Conservation (phyloP, 2,329 filamentous ascomycete species). For the Pseudomassariella vexata region DNA sequence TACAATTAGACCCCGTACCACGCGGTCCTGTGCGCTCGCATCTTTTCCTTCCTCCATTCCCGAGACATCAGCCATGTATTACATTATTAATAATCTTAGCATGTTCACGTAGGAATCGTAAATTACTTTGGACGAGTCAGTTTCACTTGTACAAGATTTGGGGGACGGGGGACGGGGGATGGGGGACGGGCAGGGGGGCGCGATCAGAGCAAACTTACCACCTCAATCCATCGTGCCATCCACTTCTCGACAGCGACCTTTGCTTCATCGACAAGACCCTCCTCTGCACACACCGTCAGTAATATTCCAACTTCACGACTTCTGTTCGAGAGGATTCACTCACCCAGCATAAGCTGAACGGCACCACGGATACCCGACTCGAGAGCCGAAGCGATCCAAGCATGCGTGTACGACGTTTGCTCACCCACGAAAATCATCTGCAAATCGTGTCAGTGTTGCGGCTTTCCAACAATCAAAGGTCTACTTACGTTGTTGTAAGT, state of each 20-base stretch:
- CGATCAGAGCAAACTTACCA: constrained; percentile 26
- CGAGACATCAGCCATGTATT: too few relatives aligned
- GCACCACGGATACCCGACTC: constrained; percentile 63
- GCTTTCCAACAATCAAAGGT: background rate
- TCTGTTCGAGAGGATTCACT: constrained; percentile 8
- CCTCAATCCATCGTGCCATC: constrained; percentile 63
- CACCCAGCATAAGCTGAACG: constrained; percentile 55
- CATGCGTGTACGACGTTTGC: constrained; percentile 66
- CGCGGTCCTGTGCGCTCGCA: too few relatives aligned
- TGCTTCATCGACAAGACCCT: constrained; percentile 65
- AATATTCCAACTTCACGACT: background rate
- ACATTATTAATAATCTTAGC: too few relatives aligned
- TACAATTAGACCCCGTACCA: too few relatives aligned
- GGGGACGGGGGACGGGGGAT: too few relatives aligned
- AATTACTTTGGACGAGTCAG: too few relatives aligned
- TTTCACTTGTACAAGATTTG: too few relatives aligned
- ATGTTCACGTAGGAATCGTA: too few relatives aligned
- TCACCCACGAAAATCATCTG: constrained; percentile 64
- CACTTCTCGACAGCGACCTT: constrained; percentile 58
- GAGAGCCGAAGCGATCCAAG: constrained; percentile 62
- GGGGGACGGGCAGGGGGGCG: too few relatives aligned
- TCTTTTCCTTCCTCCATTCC: too few relatives aligned
- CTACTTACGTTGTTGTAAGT: constrained; percentile 52
- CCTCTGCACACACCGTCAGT: constrained; percentile 26
- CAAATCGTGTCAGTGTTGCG: background rate